phyloP scores from a whole-genome alignment of 1,139 yeast genomes.

The Pichia sp. region DNA sequence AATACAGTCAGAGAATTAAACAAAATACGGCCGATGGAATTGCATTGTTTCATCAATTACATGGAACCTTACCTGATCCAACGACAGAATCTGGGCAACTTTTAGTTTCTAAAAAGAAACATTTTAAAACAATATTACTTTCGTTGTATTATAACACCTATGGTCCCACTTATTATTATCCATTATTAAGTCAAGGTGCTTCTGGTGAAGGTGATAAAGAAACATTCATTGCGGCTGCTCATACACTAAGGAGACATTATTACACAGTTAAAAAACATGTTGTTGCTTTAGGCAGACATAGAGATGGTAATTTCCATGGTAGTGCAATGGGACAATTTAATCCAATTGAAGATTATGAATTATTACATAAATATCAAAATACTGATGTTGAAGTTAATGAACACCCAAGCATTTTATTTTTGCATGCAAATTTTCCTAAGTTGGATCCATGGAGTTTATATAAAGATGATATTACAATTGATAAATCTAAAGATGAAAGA shows the following conservation, averaged over 20 bases:
- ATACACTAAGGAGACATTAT: slow-evolving; percentile 50
- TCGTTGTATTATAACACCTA: slow-evolving; percentile 73
- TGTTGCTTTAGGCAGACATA: slow-evolving; percentile 31
- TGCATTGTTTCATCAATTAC: slow-evolving; percentile 60
- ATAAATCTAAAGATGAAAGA: slow-evolving; percentile 16
- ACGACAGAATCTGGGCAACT: slow-evolving; percentile 82
- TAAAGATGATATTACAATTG: slow-evolving; percentile 14
- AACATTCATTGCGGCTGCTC: slow-evolving; percentile 77
- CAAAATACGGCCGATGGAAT: slow-evolving; percentile 34
- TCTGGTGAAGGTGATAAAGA: slow-evolving; percentile 93
- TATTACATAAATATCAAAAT: slow-evolving; percentile 21
- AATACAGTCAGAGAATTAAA: slow-evolving; percentile 35
- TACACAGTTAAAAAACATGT: slow-evolving; percentile 57
- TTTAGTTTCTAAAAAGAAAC: slow-evolving; percentile 59
- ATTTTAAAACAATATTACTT: slow-evolving; percentile 56
- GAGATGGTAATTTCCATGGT: slow-evolving; percentile 33
- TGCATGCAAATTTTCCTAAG: slow-evolving; percentile 28
- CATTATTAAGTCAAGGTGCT: slow-evolving; percentile 78
- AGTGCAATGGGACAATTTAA: slow-evolving; percentile 69
- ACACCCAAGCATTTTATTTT: slow-evolving; percentile 20
- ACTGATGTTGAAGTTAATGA: slow-evolving; percentile 14
- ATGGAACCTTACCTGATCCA: slow-evolving; percentile 73
- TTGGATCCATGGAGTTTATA: slow-evolving; percentile 26
- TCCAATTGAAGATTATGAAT: slow-evolving; percentile 52
- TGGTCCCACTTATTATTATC: slow-evolving; percentile 76